A percentile compares a stretch with the other conserved stretches of the same genome.
Conservation (phyloP, 768 basidiomycete species). For the Mycena albidolilacea region DNA sequence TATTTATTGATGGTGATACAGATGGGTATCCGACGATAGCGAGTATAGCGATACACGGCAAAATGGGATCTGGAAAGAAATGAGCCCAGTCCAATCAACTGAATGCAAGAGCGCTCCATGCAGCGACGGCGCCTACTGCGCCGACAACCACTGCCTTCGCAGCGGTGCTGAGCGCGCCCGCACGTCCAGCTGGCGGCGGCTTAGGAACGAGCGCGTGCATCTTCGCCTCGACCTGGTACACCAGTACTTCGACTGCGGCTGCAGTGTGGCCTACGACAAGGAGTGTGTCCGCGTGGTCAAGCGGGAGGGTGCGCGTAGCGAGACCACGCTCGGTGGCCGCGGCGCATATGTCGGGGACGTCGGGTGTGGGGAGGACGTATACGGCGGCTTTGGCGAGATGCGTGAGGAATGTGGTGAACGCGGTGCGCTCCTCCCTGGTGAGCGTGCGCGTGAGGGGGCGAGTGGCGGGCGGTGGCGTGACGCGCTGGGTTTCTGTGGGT, state of each 20-base stretch:
- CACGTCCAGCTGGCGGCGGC: not conserved
- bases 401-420: slow-evolving; percentile 63
- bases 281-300: slow-evolving; percentile 38
- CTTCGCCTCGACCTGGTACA: slow-evolving; percentile 37
- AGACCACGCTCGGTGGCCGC: slow-evolving; percentile 50
- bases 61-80: slow-evolving; percentile 7
- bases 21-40: slow-evolving; percentile 1
- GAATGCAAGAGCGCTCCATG: slow-evolving; percentile 35
- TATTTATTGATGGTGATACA: slow-evolving; percentile 1
- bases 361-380: slow-evolving; percentile 62
- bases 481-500: slow-evolving; percentile 1
- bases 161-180: not conserved
- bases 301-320: slow-evolving; percentile 56
- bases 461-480: slow-evolving; percentile 32
- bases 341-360: slow-evolving; percentile 58
- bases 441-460: slow-evolving; percentile 63
- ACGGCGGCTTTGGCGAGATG: slow-evolving; percentile 62
- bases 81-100: slow-evolving; percentile 1
- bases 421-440: slow-evolving; percentile 66
- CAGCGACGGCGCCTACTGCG: slow-evolving; percentile 14
- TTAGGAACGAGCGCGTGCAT: slow-evolving; percentile 39
- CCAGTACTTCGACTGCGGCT: slow-evolving; percentile 33
- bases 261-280: slow-evolving; percentile 34
- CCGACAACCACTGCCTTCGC: slow-evolving; percentile 25
- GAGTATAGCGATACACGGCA: slow-evolving; percentile 31